Base-by-base conservation (phyloP, 805 yeast genomes). In the Torulaspora franciscae region DNA sequence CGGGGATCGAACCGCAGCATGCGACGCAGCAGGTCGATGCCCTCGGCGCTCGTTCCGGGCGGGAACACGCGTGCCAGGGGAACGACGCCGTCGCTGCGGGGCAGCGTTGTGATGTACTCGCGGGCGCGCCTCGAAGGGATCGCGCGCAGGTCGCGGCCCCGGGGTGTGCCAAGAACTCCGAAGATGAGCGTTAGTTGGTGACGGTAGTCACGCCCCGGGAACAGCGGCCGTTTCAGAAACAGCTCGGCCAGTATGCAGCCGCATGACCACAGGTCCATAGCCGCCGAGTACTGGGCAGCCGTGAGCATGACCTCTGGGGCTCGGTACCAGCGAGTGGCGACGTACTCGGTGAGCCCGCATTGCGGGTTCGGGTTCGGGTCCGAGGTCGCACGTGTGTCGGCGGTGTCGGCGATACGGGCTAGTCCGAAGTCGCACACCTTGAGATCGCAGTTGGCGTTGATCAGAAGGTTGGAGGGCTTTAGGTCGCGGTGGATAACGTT, bases 241-340 rank as follows among this genome's bases (percentile, higher is more conserved):
- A 91, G 77, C 62, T 91, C 98, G 0, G 96, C 97, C 45, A 91
- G 70, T 30, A 91, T 91, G 67, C 98, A 91, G 4, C 98, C 98
- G 17, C 89, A 95, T 2, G 95, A 84, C 98, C 98, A 91, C 26
- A 91, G 80, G 66, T 91, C 98, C 59, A 91, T 91, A 28, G 96
- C 96, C 30, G 91, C 85, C 22, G 96, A 85, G 68, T 91, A 91
- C 58, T 85, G 87, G 51, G 89, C 91, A 57, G 90, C 88, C 10
- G 96, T 88, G 40, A 91, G 74, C 98, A 91, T 91, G 62, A 91
- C 89, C 58, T 91, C 98, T 0, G 98, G 98, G 0, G 98, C 98
- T 45, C 98, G 74, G 66, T 91, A 91, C 97, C 98, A 91, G 53
- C 98, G 73, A 3, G 98, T 91, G 7, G 98, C 98, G 35, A 91